Percentiles rank a stretch among this genome's conserved stretches.
These are phyloP conservation scores for Brassica incana DNA, from an alignment of 345 rosid genomes.

Conservation along the genomic window DNA sequence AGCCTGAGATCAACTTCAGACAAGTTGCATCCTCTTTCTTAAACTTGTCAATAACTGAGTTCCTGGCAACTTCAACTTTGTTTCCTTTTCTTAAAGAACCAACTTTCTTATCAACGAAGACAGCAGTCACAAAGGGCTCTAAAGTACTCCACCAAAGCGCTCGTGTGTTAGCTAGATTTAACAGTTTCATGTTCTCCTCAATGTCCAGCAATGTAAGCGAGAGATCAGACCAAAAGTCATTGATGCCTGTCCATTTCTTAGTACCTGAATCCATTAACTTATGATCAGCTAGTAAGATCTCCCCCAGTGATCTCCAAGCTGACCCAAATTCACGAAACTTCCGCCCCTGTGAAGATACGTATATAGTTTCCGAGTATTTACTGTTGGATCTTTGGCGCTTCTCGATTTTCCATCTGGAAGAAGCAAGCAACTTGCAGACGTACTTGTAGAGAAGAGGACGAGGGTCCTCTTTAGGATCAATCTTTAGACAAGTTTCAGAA, in stretches of 20 bases:
- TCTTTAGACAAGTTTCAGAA: slow-evolving; percentile 39
- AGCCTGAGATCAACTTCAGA: slow-evolving; percentile 31
- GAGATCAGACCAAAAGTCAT: slow-evolving; percentile 70
- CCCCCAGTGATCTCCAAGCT: slow-evolving; percentile 78
- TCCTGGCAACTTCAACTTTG: slow-evolving; percentile 56
- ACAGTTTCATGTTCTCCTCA: slow-evolving; percentile 53
- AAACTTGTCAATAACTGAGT: slow-evolving; percentile 40
- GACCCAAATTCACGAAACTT: slow-evolving; percentile 68
- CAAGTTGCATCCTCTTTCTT: slow-evolving; percentile 32
- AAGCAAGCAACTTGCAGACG: slow-evolving; percentile 49
- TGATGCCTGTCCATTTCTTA: slow-evolving; percentile 69
- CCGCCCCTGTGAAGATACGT: slow-evolving; percentile 68
- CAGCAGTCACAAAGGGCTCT: slow-evolving; percentile 85
- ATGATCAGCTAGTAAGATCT: slow-evolving; percentile 46
- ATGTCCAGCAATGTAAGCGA: slow-evolving; percentile 48
- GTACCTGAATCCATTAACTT: slow-evolving; percentile 46
- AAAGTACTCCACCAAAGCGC: slow-evolving; percentile 70
- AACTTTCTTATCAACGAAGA: slow-evolving; percentile 71
- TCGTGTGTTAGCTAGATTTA: slow-evolving; percentile 45
- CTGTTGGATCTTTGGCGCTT: slow-evolving; percentile 58
- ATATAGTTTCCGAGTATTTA: slow-evolving; percentile 52
- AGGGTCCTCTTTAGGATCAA: slow-evolving; percentile 60
- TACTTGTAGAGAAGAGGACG: slow-evolving; percentile 69
- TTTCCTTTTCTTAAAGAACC: slow-evolving; percentile 76
- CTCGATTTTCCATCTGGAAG: slow-evolving; percentile 70